These are phyloP conservation scores for Thecamonas trahens DNA, from an alignment of 78 protist species.

Conservation along the genomic window DNA sequence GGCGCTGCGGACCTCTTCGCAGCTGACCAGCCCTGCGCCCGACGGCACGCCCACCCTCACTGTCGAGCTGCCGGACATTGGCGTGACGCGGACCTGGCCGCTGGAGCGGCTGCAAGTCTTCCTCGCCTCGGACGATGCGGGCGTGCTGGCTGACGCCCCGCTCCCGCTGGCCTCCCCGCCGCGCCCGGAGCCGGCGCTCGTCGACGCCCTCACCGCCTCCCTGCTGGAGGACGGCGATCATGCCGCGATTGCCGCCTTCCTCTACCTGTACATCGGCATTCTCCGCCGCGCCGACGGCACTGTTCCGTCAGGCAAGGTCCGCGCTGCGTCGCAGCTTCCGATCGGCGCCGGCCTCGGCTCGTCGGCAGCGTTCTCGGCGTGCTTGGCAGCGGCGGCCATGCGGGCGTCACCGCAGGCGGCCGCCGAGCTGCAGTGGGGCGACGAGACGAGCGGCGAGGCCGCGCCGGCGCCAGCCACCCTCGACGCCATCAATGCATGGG, in stretches of 20 bases:
- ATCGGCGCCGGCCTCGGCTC: constrained; percentile 54
- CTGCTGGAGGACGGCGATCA: too few species aligned
- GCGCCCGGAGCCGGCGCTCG: too few species aligned
- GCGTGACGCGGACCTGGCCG: too few species aligned
- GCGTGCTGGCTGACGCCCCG: too few species aligned
- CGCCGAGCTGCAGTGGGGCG: not conserved
- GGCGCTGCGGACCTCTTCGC: not conserved
- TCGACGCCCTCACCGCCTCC: too few species aligned
- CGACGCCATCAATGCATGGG: constrained; percentile 28
- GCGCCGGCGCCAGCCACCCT: not conserved
- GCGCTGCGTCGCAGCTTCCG: constrained; percentile 12
- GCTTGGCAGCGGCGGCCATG: constrained; percentile 12
- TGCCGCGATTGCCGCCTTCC: not conserved
- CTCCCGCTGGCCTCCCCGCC: too few species aligned
- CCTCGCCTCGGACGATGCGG: too few species aligned
- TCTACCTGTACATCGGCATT: not conserved
- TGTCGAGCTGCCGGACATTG: too few species aligned
- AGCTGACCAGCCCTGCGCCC: not conserved
- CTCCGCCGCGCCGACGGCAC: too few species aligned
- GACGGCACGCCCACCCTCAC: too few species aligned
- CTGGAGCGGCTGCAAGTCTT: too few species aligned
- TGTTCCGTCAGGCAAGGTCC: too few species aligned
- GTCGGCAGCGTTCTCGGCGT: constrained; percentile 26
- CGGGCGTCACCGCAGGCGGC: not conserved
- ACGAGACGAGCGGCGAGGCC: not conserved